Conservation (phyloP, 495 filamentous ascomycete species). For the Choiromyces venosus region DNA sequence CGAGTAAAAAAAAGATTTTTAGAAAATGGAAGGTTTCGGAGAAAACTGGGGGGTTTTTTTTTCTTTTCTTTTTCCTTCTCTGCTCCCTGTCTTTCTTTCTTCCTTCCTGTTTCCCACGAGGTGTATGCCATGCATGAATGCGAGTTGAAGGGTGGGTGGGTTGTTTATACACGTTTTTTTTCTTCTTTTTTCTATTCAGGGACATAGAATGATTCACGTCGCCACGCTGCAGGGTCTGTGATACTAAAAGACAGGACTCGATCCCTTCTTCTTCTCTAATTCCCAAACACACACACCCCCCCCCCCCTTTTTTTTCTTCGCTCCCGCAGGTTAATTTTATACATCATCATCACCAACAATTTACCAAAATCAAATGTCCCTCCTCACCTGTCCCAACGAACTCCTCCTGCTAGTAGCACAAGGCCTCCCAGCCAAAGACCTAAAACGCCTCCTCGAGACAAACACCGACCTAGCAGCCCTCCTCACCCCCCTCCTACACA, state of each 20-base stretch:
- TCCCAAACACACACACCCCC: not conserved
- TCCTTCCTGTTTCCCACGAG: not conserved
- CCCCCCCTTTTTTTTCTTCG: not conserved
- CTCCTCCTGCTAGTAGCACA: constrained; percentile 20
- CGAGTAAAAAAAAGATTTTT: not conserved
- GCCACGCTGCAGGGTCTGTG: not conserved
- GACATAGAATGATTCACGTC: not conserved
- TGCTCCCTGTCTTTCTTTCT: too few species aligned
- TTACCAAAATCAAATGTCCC: constrained; percentile 21
- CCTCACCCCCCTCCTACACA: constrained; percentile 20
- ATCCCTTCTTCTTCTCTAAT: not conserved
- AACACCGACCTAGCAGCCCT: constrained; percentile 14
- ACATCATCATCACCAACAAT: too few species aligned
- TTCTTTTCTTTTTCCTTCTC: not conserved
- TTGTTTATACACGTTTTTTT: not conserved
- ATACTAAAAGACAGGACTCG: not conserved
- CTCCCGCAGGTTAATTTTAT: too few species aligned
- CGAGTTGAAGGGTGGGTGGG: not conserved
- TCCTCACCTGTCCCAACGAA: constrained; percentile 20
- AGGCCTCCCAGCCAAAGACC: constrained; percentile 6
- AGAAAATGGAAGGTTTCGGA: not conserved
- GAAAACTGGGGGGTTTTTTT: too few species aligned
- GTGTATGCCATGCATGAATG: not conserved
- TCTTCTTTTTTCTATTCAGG: not conserved
- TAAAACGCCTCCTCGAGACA: constrained; percentile 22